Evolutionary conservation across 1,284 basidiomycete genomes (phyloP), one percentile per base, ranked within the genome.

Genomic region (Tausonia pullulans): DNA sequence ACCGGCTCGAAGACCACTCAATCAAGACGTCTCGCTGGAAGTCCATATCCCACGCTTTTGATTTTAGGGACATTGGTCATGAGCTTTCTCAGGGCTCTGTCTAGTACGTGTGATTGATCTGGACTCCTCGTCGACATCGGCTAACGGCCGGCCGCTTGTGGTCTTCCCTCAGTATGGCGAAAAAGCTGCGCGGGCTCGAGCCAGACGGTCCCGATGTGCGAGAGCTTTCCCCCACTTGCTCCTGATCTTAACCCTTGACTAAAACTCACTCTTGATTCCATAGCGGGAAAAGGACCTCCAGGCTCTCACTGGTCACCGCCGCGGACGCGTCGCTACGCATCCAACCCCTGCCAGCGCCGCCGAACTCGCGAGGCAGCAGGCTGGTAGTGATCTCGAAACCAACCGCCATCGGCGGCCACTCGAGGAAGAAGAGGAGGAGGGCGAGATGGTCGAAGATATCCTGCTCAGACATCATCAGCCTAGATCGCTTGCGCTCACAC

Each of bases 11-110:
- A 45, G 67, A 73, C 55, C 63, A 66, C 68, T 44, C 72, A 72
- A 61, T 10, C 43, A 62, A 39, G 49, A 85, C 83, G 5, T 76
- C 81, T 10, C 81, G 82, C 39, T 73, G 81, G 68, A 78, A 78
- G 45, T 80, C 84, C 3, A 78, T 87, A n/a, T 76, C 76, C 0
- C 82, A 87, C 69, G 84, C 81, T 3, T 78, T 87, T 73, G 82
- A 86, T 73, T 84, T 85, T 71, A 79, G 82, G 14, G 85, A 87
- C 71, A 84, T 84, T 0, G 80, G 82, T 56, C 77, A 79, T 27
- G 85, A 87, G 72, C 76, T 86, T 14, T 79, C 79, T 78, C 68
- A 72, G 3, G 84, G 84, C 1, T 79, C 75, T 48, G 70, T 82
- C 11, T 86, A 86, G 71, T 77, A 27, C 27, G 27, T 27, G 27